phyloP scores from a whole-genome alignment of 495 filamentous ascomycete species.

The Penicillium argentinense region DNA sequence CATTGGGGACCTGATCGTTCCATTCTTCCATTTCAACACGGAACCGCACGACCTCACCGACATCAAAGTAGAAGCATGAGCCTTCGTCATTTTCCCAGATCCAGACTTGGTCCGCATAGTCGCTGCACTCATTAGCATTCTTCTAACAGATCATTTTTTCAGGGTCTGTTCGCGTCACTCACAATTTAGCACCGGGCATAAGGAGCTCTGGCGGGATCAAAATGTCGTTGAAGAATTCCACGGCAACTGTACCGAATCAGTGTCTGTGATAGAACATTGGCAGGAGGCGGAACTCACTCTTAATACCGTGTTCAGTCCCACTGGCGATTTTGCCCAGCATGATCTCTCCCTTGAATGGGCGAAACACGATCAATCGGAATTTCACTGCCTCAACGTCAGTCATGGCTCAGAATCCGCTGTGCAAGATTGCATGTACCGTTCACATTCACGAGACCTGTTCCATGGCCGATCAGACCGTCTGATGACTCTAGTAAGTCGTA shows the following conservation, averaged over 20 bases:
- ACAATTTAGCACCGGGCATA: conserved; percentile 73
- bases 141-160: no score
- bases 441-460: conserved; percentile 83
- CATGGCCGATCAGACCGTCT: conserved; percentile 90
- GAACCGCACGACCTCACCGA: conserved; percentile 82
- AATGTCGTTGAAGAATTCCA: conserved; percentile 91
- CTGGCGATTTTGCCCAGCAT: conserved; percentile 76
- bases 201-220: conserved; percentile 70
- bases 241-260: conserved; percentile 56
- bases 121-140: conserved; percentile 47
- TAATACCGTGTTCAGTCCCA: conserved; percentile 70
- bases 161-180: no score
- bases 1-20: conserved; percentile 79
- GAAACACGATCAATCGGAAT: conserved; percentile 90
- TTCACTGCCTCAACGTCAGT: conserved; percentile 57
- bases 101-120: conserved; percentile 73
- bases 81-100: conserved; percentile 74
- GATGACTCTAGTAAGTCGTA: conserved; percentile 84
- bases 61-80: conserved; percentile 77
- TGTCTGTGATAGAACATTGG: background rate
- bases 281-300: conserved; percentile 54
- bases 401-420: background rate
- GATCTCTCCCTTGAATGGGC: conserved; percentile 91
- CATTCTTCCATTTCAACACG: conserved; percentile 81
- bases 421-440: conserved; percentile 59